These are phyloP conservation scores for Ascochyta koolunga DNA, from an alignment of 2,329 filamentous ascomycete genomes.

Conservation along the genomic window DNA sequence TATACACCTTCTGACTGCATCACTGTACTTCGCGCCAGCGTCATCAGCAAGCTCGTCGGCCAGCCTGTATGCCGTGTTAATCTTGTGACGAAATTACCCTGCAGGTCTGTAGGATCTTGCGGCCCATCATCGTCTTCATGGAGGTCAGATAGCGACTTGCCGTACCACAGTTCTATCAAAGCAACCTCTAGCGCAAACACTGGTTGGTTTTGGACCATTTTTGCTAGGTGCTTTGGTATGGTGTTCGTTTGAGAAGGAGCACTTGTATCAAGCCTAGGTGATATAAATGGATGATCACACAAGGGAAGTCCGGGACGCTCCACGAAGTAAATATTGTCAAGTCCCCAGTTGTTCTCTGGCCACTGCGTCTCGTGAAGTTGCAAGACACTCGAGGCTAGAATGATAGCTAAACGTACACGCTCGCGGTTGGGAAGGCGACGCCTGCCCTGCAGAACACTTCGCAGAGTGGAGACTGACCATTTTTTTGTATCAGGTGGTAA, in stretches of 20 bases:
- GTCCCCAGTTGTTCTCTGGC: conserved; percentile 30
- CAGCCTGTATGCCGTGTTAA: conserved; percentile 17
- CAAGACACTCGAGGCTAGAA: conserved; percentile 27
- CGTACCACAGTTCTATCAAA: conserved; percentile 45
- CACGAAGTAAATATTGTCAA: conserved; percentile 32
- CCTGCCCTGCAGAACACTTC: not conserved
- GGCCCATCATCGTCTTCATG: conserved; percentile 19
- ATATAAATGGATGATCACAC: conserved; percentile 16
- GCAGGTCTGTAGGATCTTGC: not conserved
- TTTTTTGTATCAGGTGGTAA: not conserved
- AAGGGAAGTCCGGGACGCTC: conserved; percentile 14
- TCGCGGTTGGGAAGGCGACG: conserved; percentile 10
- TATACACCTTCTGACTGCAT: conserved; percentile 42
- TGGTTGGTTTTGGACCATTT: conserved; percentile 38
- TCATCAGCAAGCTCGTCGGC: conserved; percentile 35
- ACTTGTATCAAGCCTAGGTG: not conserved
- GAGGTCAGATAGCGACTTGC: conserved; percentile 30
- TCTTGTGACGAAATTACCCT: not conserved
- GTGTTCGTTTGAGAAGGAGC: not conserved
- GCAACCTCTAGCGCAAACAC: conserved; percentile 43
- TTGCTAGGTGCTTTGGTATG: conserved; percentile 20
- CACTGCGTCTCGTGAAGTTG: conserved; percentile 34
- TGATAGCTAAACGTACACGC: conserved; percentile 26
- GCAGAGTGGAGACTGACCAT: not conserved
- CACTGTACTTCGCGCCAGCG: conserved; percentile 37